Evolutionary conservation across 345 rosid genomes (phyloP).

Genomic region (Passiflora organensis): DNA sequence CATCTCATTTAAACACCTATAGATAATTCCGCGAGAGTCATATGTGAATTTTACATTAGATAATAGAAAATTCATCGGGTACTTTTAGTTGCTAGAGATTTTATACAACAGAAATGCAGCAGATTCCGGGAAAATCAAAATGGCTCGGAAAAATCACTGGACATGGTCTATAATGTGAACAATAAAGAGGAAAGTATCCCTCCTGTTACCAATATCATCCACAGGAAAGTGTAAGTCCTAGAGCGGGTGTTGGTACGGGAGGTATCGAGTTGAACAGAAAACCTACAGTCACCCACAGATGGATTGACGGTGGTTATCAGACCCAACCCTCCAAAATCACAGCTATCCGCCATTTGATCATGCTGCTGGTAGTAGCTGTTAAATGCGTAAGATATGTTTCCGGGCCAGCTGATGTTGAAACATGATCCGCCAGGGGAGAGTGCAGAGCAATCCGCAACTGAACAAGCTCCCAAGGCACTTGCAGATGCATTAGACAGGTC

Average conservation of each 20-base stretch:
- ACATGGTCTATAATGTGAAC: conserved; percentile 1
- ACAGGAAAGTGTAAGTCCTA: conserved; percentile 6
- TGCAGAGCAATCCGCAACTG: conserved; percentile 62
- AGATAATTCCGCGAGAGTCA: too few relatives aligned
- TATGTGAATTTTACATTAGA: too few relatives aligned
- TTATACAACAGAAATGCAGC: too few relatives aligned
- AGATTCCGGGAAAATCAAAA: conserved; percentile 4
- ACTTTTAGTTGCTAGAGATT: too few relatives aligned
- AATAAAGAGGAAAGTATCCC: conserved; percentile 1
- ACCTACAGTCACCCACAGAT: conserved; percentile 55
- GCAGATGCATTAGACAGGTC: conserved; percentile 69
- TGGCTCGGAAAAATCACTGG: background rate
- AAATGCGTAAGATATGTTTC: conserved; percentile 74
- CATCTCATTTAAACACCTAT: too few relatives aligned
- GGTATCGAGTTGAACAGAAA: conserved; percentile 45
- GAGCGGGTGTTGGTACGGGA: conserved; percentile 35
- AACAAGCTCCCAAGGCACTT: conserved; percentile 56
- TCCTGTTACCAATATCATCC: conserved; percentile 19
- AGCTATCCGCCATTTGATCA: conserved; percentile 66
- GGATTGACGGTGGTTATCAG: conserved; percentile 87
- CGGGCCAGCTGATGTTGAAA: conserved; percentile 66
- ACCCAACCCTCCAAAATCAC: conserved; percentile 79
- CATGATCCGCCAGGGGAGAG: conserved; percentile 76
- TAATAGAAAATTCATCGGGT: too few relatives aligned
- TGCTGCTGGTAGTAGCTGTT: conserved; percentile 86